Percentiles rank a stretch among this genome's conserved stretches.
phyloP scores from a whole-genome alignment of 441 rosid species.

The Omphalea diandra region DNA sequence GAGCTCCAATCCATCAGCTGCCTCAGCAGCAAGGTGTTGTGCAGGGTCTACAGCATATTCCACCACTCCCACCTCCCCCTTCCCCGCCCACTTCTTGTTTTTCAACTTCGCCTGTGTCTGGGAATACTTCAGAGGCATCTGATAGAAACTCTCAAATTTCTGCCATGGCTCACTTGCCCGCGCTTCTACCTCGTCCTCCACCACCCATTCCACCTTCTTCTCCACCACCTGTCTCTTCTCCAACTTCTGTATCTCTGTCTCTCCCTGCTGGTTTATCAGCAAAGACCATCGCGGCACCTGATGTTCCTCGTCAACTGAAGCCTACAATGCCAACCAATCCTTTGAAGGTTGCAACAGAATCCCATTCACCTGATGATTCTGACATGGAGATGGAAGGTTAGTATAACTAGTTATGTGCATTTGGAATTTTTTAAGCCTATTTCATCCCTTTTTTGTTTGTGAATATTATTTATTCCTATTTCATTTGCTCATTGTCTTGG shows the following conservation, averaged over 20 bases:
- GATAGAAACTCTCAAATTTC: constrained; percentile 27
- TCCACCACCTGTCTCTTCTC: constrained; percentile 20
- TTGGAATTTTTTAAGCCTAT: background rate
- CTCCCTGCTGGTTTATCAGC: constrained; percentile 7
- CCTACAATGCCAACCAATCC: constrained; percentile 17
- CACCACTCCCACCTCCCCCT: constrained; percentile 26
- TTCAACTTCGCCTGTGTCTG: constrained; percentile 21
- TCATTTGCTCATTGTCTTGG: constrained; percentile 1
- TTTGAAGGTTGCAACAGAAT: constrained; percentile 21
- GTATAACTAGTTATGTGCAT: constrained; percentile 16
- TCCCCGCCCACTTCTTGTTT: too few relatives aligned
- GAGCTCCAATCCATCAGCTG: constrained; percentile 31
- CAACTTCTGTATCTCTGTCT: too few relatives aligned
- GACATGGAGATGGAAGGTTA: constrained; percentile 95
- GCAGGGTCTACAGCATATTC: constrained; percentile 31
- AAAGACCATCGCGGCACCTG: background rate
- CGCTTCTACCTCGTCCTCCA: constrained; percentile 37
- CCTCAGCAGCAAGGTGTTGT: constrained; percentile 26
- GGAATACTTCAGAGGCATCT: constrained; percentile 23
- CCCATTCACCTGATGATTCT: constrained; percentile 45
- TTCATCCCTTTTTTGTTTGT: background rate
- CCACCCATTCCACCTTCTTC: constrained; percentile 33
- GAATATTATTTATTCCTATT: too few relatives aligned
- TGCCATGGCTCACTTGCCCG: constrained; percentile 29
- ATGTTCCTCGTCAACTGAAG: constrained; percentile 20